phyloP scores from a whole-genome alignment of 805 yeast genomes.

The Zygosaccharomyces bisporus region DNA sequence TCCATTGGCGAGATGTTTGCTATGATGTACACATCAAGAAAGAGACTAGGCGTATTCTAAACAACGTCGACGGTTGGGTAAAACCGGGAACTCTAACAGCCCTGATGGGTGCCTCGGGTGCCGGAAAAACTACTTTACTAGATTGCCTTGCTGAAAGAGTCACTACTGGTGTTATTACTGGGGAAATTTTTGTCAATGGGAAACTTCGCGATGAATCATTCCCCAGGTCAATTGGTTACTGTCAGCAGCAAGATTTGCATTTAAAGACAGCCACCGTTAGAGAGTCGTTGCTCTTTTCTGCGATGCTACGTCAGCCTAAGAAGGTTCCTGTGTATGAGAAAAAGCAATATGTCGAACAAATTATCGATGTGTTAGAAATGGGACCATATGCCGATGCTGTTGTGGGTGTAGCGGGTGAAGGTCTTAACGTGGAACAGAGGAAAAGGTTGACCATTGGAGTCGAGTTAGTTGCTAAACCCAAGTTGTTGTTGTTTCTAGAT shows the following conservation, averaged over 20 bases:
- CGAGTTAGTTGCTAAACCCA: slow-evolving; percentile 63
- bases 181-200: slow-evolving; percentile 66
- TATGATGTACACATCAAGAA: slow-evolving; percentile 63
- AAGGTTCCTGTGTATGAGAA: slow-evolving; percentile 53
- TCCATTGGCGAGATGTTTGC: slow-evolving; percentile 75
- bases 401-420: slow-evolving; percentile 73
- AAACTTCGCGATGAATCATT: slow-evolving; percentile 55
- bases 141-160: slow-evolving; percentile 70
- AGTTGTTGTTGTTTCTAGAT: slow-evolving; percentile 55
- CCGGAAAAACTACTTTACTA: slow-evolving; percentile 73
- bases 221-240: slow-evolving; percentile 63
- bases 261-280: slow-evolving; percentile 63
- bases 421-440: slow-evolving; percentile 59
- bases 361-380: slow-evolving; percentile 62
- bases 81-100: slow-evolving; percentile 82
- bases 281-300: slow-evolving; percentile 65
- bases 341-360: slow-evolving; percentile 60
- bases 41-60: slow-evolving; percentile 57
- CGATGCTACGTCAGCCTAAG: slow-evolving; percentile 62
- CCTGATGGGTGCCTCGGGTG: slow-evolving; percentile 73
- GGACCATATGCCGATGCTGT: slow-evolving; percentile 62
- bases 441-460: slow-evolving; percentile 66
- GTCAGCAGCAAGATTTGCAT: slow-evolving; percentile 75
- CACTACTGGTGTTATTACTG: slow-evolving; percentile 66
- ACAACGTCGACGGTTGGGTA: slow-evolving; percentile 75